Evolutionary conservation across 1,284 basidiomycete species (phyloP), one percentile per base, ranked within the genome.

Genomic region (Tilletia walkeri): DNA sequence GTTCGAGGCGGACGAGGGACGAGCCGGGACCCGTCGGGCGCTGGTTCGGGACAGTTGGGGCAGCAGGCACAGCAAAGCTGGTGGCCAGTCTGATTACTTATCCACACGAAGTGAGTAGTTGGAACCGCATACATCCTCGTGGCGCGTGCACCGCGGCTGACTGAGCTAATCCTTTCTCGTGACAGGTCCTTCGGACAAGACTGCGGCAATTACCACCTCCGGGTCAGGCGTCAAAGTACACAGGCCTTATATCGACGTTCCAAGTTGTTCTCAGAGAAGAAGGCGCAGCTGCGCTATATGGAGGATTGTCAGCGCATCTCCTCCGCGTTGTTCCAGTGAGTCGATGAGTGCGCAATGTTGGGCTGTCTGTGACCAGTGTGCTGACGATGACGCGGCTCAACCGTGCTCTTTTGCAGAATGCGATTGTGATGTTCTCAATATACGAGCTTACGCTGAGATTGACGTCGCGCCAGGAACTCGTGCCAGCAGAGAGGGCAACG

Each of bases 61-160:
- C 94, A 54, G 94, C 95, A 0, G 96, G 95, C 2, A 89, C 90
- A 20, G 94, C 96, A 5, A 99, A 99, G 85, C 90, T 92, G 77
- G 89, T 96, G 16, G 95, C 95, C 0, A 94, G 90, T 76, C 84
- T 96, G 65, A 93, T 97, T 80, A 97, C 95, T 1, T 98, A 98
- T 86, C 95, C 95, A 54, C 95, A 98, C 80, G 95, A 98, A 88
- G 95, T 93, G 69, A 67, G 59, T n/a, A 38, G 6, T 45, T 30
- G 24, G 24, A 30, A 30, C 24, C 24, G 24, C 24, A 30, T 30
- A 30, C 24, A 30, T 30, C 24, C 24, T 30, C 24, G 2, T 30
- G 24, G 24, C 24, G 24, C 24, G 24, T 30, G 24, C 24, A 30
- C 24, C 24, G 24, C 24, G 24, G 24, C 24, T 30, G 24, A 30